These are phyloP conservation scores for Ettlia oleoabundans DNA, from an alignment of 139 green algal species.

Conservation along the genomic window DNA sequence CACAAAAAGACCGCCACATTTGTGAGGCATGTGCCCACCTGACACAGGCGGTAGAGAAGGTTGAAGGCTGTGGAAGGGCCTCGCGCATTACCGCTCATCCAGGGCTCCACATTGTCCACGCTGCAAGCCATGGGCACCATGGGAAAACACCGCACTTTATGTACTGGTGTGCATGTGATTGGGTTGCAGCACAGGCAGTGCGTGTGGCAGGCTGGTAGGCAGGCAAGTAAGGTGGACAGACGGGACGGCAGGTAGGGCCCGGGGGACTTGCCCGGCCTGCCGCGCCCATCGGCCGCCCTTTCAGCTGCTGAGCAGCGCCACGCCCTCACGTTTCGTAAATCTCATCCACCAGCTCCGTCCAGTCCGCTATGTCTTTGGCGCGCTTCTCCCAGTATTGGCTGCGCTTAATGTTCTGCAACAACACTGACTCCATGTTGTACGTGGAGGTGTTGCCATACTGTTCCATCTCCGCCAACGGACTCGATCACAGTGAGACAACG, in stretches of 20 bases:
- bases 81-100: constrained; percentile 95
- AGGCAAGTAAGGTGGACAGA: too few species aligned
- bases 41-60: constrained; percentile 84
- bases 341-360: constrained; percentile 88
- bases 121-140: constrained; percentile 51
- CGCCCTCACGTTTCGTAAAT: constrained; percentile 70
- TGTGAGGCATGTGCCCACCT: constrained; percentile 44
- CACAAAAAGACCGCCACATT: not conserved
- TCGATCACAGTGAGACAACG: too few species aligned
- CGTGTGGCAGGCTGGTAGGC: too few species aligned
- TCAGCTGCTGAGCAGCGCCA: too few species aligned
- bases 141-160: not conserved
- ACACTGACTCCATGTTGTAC: constrained; percentile 87
- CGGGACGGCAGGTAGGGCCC: too few species aligned
- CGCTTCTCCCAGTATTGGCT: constrained; percentile 80
- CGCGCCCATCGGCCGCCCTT: too few species aligned
- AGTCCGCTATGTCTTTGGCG: constrained; percentile 63
- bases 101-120: constrained; percentile 93
- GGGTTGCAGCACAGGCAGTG: not conserved
- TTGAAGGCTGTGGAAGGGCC: constrained; percentile 95
- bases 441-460: constrained; percentile 77
- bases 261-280: too few species aligned
- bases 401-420: constrained; percentile 81
- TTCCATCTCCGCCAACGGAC: constrained; percentile 58
- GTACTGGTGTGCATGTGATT: too few species aligned